Conservation (phyloP, 495 filamentous ascomycete species). For the Tuber melanosporum region DNA sequence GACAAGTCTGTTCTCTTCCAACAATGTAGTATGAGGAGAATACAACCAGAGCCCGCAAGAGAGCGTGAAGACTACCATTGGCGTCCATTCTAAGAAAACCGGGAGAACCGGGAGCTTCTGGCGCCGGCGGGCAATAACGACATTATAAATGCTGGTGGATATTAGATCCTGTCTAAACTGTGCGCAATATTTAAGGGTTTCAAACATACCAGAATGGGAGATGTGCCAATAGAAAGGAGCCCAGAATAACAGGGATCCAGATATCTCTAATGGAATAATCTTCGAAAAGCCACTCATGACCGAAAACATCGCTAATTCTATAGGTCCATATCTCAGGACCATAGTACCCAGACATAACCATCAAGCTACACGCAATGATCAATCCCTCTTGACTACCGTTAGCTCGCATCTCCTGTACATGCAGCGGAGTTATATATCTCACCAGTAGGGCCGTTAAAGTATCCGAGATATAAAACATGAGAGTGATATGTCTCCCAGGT, state of each 20-base stretch:
- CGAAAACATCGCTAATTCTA: slow-evolving; percentile 59
- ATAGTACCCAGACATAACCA: slow-evolving; percentile 78
- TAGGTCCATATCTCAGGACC: slow-evolving; percentile 83
- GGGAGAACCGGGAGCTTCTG: slow-evolving; percentile 71
- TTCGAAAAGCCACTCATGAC: slow-evolving; percentile 51
- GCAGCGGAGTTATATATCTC: not conserved
- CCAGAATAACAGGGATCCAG: slow-evolving; percentile 72
- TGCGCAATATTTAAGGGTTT: not conserved
- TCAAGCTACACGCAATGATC: slow-evolving; percentile 75
- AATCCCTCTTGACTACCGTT: slow-evolving; percentile 59
- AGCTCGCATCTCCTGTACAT: slow-evolving; percentile 3
- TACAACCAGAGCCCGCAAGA: slow-evolving; percentile 77
- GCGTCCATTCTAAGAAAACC: slow-evolving; percentile 89
- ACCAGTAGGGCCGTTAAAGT: slow-evolving; percentile 90
- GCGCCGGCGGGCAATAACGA: slow-evolving; percentile 64
- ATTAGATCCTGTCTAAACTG: not conserved
- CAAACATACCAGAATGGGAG: slow-evolving; percentile 57
- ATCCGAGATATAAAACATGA: slow-evolving; percentile 91
- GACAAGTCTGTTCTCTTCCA: slow-evolving; percentile 75
- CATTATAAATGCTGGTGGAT: slow-evolving; percentile 56
- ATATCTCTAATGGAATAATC: slow-evolving; percentile 69
- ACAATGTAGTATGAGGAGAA: slow-evolving; percentile 72
- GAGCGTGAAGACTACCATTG: slow-evolving; percentile 71
- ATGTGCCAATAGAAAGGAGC: slow-evolving; percentile 69
- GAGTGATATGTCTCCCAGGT: slow-evolving; percentile 99